These are phyloP conservation scores for Cystofilobasidium macerans DNA, from an alignment of 768 basidiomycete genomes.

Conservation along the genomic window DNA sequence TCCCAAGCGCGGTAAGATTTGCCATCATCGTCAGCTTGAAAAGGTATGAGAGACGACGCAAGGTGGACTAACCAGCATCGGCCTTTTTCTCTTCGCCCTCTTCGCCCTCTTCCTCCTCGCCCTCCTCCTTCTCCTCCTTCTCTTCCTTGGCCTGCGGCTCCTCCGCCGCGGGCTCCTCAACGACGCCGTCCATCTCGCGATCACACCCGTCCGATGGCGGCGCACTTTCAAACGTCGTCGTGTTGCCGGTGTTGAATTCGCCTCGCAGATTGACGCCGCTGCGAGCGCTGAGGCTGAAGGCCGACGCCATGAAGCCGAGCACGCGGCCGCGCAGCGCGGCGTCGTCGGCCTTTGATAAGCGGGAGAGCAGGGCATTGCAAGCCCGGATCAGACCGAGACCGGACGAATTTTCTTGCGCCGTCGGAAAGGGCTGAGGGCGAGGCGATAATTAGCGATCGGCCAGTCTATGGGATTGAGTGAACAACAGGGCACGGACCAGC, in stretches of 20 bases:
- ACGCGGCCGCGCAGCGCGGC: constrained; percentile 84
- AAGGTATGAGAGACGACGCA: not conserved
- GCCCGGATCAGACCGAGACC: constrained; percentile 72
- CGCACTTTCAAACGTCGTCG: constrained; percentile 36
- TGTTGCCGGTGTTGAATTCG: constrained; percentile 52
- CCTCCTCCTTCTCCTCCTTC: not conserved
- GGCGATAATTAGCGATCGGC: not conserved
- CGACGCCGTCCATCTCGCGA: not conserved
- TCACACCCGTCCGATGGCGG: not conserved
- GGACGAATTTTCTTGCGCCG: constrained; percentile 56
- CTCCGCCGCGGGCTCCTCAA: no score
- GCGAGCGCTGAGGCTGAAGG: constrained; percentile 76
- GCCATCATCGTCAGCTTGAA: no score
- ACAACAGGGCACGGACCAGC: constrained; percentile 15
- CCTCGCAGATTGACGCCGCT: constrained; percentile 86
- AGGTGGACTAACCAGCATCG: constrained; percentile 19
- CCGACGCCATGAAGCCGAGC: constrained; percentile 69
- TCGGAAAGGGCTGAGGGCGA: constrained; percentile 14
- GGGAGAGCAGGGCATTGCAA: constrained; percentile 73
- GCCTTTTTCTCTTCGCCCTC: constrained; percentile 17
- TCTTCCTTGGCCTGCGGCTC: not conserved
- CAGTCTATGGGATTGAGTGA: not conserved
- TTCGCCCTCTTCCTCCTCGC: not conserved
- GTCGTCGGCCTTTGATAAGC: constrained; percentile 73
- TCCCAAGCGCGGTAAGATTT: no score